Evolutionary conservation across 1,284 basidiomycete species (phyloP), one percentile per base, ranked within the genome.

Genomic region (Ceratobasidium sp.): DNA sequence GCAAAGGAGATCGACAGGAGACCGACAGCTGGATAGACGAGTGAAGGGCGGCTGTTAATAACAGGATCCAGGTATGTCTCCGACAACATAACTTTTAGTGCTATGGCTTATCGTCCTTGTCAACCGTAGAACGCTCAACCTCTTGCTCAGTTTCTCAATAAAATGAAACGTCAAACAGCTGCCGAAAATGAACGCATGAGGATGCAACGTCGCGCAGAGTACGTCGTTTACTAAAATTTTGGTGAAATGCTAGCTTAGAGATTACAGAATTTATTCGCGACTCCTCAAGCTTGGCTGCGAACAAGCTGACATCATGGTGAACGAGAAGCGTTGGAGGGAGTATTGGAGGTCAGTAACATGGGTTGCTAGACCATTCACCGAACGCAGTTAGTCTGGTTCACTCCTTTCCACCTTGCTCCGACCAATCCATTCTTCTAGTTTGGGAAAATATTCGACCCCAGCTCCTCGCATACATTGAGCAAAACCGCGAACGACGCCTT

Each of bases 201-300:
- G 28, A 44, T 9, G 23, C n/a, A 26, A 28, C 44, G 66, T 5
- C n/a, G 51, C 18, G 23, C 66, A 23, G 66, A 67, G 66, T 51
- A 28, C 7, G 66, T 67, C 28, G n/a, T 40, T 64, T 64, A 42
- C 39, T 9, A 7, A 7, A 20, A 26, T 12, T 20, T 40, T 42
- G 18, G n/a, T 42, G 18, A n/a, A 23, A n/a, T n/a, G 13, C 20
- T 64, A 44, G 18, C 63, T 42, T 4, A 40, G 33, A 18, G 44
- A 10, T 28, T 46, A 18, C 33, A 68, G 66, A n/a, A 68, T 68
- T 28, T 40, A 68, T 18, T 68, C 66, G n/a, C 66, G 66, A 23
- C 44, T 68, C 26, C 10, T 68, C n/a, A 46, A 46, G 28, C 40
- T 68, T 46, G 66, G 66, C 15, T 68, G 66, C 42, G 46, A 46